Evolutionary conservation across 148 eudicot species (phyloP).

Genomic region (Cornus controversa): DNA sequence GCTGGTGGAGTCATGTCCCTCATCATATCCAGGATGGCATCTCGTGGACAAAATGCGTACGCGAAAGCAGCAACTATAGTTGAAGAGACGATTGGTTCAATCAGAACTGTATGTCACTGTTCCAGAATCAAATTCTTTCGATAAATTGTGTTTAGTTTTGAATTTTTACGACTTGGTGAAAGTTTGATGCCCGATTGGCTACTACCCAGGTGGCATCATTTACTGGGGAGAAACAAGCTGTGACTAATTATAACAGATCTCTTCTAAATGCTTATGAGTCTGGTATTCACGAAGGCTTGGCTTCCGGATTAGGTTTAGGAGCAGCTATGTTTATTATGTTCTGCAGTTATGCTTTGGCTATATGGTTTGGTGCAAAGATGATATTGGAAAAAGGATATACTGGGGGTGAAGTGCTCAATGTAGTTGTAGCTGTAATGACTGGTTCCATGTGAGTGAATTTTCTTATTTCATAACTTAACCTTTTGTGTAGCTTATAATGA

Average conservation of each 20-base stretch:
- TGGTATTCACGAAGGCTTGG: constrained; percentile 46
- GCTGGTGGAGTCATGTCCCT: constrained; percentile 56
- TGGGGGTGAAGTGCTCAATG: constrained; percentile 56
- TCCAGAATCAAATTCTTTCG: background rate
- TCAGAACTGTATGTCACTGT: constrained; percentile 64
- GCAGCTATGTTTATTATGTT: constrained; percentile 31
- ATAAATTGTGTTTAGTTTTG: too few relatives aligned
- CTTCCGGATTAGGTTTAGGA: constrained; percentile 53
- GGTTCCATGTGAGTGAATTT: constrained; percentile 54
- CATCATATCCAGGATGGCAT: constrained; percentile 51
- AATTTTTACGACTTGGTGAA: background rate
- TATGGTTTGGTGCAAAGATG: constrained; percentile 72
- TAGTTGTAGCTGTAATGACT: constrained; percentile 49
- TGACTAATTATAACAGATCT: constrained; percentile 38
- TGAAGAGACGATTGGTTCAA: constrained; percentile 80
- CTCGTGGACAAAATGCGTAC: constrained; percentile 63
- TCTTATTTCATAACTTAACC: too few relatives aligned
- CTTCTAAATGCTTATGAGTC: constrained; percentile 44
- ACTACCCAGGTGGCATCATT: constrained; percentile 66
- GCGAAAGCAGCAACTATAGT: constrained; percentile 75
- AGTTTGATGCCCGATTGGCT: background rate
- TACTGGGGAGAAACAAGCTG: constrained; percentile 64
- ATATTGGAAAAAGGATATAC: constrained; percentile 45
- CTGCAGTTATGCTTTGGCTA: constrained; percentile 50
- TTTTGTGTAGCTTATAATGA: too few relatives aligned